Evolutionary conservation across 2,329 filamentous ascomycete species (phyloP).

Genomic region (Diaporthe citri): DNA sequence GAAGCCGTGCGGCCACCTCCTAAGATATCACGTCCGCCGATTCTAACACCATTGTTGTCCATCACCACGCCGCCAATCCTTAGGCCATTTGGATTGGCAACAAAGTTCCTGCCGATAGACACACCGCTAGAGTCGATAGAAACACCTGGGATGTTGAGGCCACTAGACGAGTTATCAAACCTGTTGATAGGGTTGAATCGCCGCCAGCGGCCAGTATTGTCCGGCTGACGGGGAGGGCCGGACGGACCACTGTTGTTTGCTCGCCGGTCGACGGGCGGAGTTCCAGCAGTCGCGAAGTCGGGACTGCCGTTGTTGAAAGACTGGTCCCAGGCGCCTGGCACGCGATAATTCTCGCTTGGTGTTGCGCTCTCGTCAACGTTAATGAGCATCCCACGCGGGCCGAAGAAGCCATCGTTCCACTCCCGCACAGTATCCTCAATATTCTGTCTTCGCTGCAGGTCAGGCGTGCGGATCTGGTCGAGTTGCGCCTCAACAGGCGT

Average conservation of each 20-base stretch:
- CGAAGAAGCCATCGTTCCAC: slow-evolving; percentile 71
- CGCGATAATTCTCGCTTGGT: slow-evolving; percentile 38
- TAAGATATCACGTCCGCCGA: slow-evolving; percentile 32
- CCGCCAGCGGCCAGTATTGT: slow-evolving; percentile 36
- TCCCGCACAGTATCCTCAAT: slow-evolving; percentile 59
- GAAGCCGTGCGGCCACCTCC: slow-evolving; percentile 10
- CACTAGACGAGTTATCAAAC: slow-evolving; percentile 37
- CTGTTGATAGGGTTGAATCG: slow-evolving; percentile 42
- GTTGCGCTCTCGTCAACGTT: slow-evolving; percentile 45
- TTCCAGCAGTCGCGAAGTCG: background rate
- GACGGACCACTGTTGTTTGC: slow-evolving; percentile 26
- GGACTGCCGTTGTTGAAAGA: slow-evolving; percentile 45
- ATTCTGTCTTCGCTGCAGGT: slow-evolving; percentile 47
- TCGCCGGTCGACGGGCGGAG: slow-evolving; percentile 12
- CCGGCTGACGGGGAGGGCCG: slow-evolving; percentile 26
- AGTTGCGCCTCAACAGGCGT: slow-evolving; percentile 58
- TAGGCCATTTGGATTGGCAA: slow-evolving; percentile 60
- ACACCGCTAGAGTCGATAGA: slow-evolving; percentile 58
- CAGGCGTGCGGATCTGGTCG: slow-evolving; percentile 49
- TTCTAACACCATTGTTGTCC: slow-evolving; percentile 55
- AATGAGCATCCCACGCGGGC: slow-evolving; percentile 61
- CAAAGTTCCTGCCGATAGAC: slow-evolving; percentile 57
- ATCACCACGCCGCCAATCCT: slow-evolving; percentile 59
- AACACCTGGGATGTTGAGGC: slow-evolving; percentile 55
- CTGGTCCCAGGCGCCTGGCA: slow-evolving; percentile 51